Percentiles rank a stretch among this genome's conserved stretches.
Evolutionary conservation across 2,329 filamentous ascomycete species (phyloP).

Genomic region (Aspergillus awamori): DNA sequence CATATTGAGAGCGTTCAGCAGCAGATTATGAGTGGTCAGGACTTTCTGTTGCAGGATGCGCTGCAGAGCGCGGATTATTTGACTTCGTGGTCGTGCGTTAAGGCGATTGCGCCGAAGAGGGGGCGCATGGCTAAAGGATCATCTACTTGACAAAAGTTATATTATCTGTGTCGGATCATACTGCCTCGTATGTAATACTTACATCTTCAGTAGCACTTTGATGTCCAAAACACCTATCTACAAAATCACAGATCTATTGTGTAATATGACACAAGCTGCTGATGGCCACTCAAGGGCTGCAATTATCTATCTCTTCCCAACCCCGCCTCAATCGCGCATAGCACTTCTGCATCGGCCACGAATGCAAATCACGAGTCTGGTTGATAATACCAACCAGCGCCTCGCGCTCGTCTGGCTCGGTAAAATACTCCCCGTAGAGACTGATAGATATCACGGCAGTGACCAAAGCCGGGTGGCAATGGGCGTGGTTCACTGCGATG

Average conservation of each 20-base stretch:
- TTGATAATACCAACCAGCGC: constrained; percentile 23
- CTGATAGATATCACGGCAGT: constrained; percentile 26
- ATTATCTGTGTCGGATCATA: too few species aligned
- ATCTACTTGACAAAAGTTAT: too few species aligned
- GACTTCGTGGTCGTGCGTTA: background rate
- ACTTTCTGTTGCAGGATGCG: background rate
- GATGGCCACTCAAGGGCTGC: background rate
- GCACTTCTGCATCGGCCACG: constrained; percentile 53
- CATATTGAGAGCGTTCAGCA: background rate
- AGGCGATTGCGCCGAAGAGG: background rate
- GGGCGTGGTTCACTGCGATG: constrained; percentile 20
- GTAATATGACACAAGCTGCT: background rate
- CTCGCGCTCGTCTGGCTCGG: constrained; percentile 19
- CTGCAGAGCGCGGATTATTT: background rate
- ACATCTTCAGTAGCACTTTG: too few species aligned
- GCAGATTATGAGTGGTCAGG: background rate
- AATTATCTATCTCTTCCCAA: constrained; percentile 54
- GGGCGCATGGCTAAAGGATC: too few species aligned
- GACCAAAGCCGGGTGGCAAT: constrained; percentile 23
- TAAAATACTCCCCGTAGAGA: constrained; percentile 27
- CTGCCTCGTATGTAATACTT: too few species aligned
- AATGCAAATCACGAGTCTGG: constrained; percentile 20
- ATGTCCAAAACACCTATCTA: too few species aligned
- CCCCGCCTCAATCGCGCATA: constrained; percentile 16
- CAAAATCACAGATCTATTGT: too few species aligned